These are phyloP conservation scores for Candida glucosophila DNA, from an alignment of 1,139 yeast genomes.

Conservation along the genomic window DNA sequence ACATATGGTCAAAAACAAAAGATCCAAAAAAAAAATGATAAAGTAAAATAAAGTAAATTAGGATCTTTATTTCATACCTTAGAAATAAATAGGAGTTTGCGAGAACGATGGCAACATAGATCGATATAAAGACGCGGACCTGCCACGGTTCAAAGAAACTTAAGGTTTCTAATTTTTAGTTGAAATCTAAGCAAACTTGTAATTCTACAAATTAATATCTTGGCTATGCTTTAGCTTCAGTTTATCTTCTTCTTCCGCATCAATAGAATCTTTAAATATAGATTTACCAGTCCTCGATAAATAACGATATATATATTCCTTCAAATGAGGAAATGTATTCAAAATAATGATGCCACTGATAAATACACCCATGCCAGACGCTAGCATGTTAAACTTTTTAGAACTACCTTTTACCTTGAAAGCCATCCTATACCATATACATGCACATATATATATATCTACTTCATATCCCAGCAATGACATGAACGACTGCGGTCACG, in stretches of 20 bases:
- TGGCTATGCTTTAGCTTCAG: conserved; percentile 2
- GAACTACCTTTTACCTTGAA: conserved; percentile 6
- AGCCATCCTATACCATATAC: conserved; percentile 5
- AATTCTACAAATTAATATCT: no score
- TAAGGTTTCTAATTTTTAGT: no score
- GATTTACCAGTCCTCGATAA: conserved; percentile 12
- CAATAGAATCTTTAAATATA: conserved; percentile 16
- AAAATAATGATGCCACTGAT: conserved; percentile 39
- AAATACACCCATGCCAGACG: conserved; percentile 29
- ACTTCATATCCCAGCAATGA: not conserved
- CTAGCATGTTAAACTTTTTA: conserved; percentile 9
- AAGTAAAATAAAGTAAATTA: conserved; percentile 7
- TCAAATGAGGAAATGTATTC: conserved; percentile 47
- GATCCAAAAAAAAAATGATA: no score
- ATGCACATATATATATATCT: not conserved
- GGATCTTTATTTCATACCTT: conserved; percentile 2
- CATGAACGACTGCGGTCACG: not conserved
- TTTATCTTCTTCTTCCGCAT: conserved; percentile 8
- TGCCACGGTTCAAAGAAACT: no score
- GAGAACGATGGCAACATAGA: not conserved
- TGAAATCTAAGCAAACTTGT: no score
- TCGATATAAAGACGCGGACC: no score
- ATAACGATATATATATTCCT: conserved; percentile 16
- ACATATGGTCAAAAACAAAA: no score
- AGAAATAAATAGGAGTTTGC: conserved; percentile 1